Conservation (phyloP, 192 early-diverging fungal genomes). For the Helicostylum pulchrum region DNA sequence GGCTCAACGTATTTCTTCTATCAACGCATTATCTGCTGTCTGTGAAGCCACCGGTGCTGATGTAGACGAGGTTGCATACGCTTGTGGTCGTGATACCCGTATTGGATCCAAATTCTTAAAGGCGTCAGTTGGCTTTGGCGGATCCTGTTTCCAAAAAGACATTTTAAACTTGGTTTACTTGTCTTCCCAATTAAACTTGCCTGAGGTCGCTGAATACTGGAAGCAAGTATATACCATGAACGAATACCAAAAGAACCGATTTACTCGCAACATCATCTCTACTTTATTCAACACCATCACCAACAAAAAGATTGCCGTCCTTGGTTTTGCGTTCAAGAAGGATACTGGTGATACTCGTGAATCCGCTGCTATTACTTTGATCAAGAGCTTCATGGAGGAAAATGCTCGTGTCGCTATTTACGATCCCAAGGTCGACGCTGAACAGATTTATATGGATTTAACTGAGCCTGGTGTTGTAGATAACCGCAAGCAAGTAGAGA, state of each 20-base stretch:
- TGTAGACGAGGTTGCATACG: conserved; percentile 87
- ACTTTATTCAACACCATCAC: conserved; percentile 77
- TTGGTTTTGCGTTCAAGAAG: conserved; percentile 95
- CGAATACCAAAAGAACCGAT: conserved; percentile 86
- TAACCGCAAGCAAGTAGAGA: conserved; percentile 48
- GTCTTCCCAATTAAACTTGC: conserved; percentile 73
- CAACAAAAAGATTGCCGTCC: conserved; percentile 72
- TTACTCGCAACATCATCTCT: conserved; percentile 68
- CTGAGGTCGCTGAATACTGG: conserved; percentile 94
- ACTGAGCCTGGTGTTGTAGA: conserved; percentile 53
- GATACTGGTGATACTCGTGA: conserved; percentile 92
- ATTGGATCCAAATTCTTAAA: conserved; percentile 89
- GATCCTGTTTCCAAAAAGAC: conserved; percentile 96
- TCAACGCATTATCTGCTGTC: conserved; percentile 87
- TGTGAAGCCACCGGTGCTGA: conserved; percentile 92
- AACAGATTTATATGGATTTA: conserved; percentile 70
- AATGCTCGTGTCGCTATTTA: conserved; percentile 76
- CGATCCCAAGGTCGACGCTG: conserved; percentile 80
- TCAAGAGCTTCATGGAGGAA: conserved; percentile 74
- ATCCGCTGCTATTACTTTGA: conserved; percentile 84
- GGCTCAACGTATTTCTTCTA: conserved; percentile 92
- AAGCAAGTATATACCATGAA: conserved; percentile 86
- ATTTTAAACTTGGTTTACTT: conserved; percentile 91
- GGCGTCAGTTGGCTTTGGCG: conserved; percentile 91
- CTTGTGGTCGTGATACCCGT: conserved; percentile 80